These are phyloP conservation scores for Xylaria sp. DNA, from an alignment of 2,329 filamentous ascomycete genomes.

Conservation along the genomic window DNA sequence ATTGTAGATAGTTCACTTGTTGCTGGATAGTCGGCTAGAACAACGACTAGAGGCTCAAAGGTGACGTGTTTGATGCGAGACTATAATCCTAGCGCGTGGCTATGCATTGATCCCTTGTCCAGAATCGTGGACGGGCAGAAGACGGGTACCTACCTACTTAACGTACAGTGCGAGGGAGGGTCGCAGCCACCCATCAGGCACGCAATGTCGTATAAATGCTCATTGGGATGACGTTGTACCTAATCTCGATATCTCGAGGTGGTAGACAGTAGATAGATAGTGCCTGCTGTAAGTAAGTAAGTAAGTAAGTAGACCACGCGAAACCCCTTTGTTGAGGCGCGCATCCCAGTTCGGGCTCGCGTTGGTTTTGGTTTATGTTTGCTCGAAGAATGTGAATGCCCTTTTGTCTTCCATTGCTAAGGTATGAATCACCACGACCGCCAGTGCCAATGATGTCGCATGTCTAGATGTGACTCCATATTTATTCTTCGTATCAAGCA, in stretches of 20 bases:
- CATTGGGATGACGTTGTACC: constrained; percentile 21
- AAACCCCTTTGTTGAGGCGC: background rate
- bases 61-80: constrained; percentile 16
- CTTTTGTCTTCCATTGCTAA: background rate
- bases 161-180: constrained; percentile 12
- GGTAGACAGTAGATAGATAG: background rate
- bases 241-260: background rate
- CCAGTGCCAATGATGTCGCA: background rate
- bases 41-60: background rate
- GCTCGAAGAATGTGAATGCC: too few relatives aligned
- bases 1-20: background rate
- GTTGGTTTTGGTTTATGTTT: too few relatives aligned
- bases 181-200: background rate
- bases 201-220: constrained; percentile 4
- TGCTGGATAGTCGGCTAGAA: too few relatives aligned
- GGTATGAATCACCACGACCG: background rate
- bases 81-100: constrained; percentile 23
- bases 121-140: background rate
- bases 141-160: too few relatives aligned
- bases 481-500: background rate
- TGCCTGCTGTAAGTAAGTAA: background rate
- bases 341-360: background rate
- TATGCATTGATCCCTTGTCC: constrained; percentile 18
- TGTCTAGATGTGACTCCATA: background rate
- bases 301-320: background rate